Percentiles rank a stretch among this genome's conserved stretches.
phyloP scores from a whole-genome alignment of 1,139 yeast genomes.

The Lodderomyces beijingensis region DNA sequence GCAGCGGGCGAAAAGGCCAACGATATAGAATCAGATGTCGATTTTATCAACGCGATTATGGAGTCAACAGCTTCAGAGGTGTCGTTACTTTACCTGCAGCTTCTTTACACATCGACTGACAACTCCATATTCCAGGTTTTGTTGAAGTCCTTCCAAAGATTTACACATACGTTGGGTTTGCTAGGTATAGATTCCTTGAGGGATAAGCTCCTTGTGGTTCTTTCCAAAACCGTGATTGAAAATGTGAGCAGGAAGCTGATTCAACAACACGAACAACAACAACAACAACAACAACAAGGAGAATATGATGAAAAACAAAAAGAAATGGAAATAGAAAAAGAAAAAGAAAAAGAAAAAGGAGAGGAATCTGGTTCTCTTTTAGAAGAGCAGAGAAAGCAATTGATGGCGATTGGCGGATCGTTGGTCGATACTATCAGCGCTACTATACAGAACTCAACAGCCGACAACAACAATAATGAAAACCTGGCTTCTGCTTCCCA shows the following conservation, averaged over 20 bases:
- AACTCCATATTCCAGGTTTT: slow-evolving; percentile 57
- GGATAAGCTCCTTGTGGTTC: slow-evolving; percentile 54
- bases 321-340: background rate
- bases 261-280: background rate
- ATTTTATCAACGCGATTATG: slow-evolving; percentile 37
- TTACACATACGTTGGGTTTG: slow-evolving; percentile 81
- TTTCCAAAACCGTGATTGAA: slow-evolving; percentile 52
- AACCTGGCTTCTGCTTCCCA: background rate
- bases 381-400: slow-evolving; percentile 26
- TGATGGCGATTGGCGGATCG: slow-evolving; percentile 56
- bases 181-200: slow-evolving; percentile 52
- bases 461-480: slow-evolving; percentile 3
- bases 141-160: slow-evolving; percentile 71
- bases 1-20: slow-evolving; percentile 16
- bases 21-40: slow-evolving; percentile 32
- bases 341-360: slow-evolving; percentile 9
- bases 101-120: slow-evolving; percentile 64
- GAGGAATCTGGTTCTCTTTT: slow-evolving; percentile 7
- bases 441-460: background rate
- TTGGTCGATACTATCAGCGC: slow-evolving; percentile 46
- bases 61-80: slow-evolving; percentile 44
- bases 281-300: background rate
- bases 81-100: slow-evolving; percentile 44
- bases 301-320: background rate
- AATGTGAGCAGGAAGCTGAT: slow-evolving; percentile 22